Base-by-base conservation (phyloP, 2,329 filamentous ascomycete species). In the Alternaria sp. region DNA sequence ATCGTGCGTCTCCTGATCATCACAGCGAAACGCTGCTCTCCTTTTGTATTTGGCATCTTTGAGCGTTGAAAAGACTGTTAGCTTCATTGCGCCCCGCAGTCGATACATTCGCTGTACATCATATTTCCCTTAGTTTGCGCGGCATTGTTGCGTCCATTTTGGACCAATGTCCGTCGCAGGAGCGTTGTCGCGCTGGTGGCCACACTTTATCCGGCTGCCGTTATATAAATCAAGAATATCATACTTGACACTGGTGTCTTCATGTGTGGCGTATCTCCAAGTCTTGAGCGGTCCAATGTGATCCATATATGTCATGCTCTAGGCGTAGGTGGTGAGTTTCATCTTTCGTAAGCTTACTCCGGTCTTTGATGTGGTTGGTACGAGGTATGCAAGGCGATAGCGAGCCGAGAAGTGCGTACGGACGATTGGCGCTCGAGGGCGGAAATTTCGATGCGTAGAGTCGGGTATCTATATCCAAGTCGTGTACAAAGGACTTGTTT, bases 1-100 rank as follows among this genome's bases (percentile, higher is more conserved):
- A 64, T 64, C 62, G 57, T 48, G 61, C 43, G 39, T 52, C 38
- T 54, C 52, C 38, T 58, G 61, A 57, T 63, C 59, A 58, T 63
- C 49, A 62, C 36, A 54, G 65, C 62, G 53, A 62, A 7, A 49
- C 57, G 64, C 51, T 49, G 38, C 51, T 61, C 61, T 67, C 57
- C 38, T 64, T 60, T 61, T 58, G 58, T 43, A 30, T 41, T 44
- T 58, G 58, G 58, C 53, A 55, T 62, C 30, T 47, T 48, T 28
- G 48, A n/a, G 43, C 56, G 18, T 64, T 55, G 34, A 47, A 54
- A 51, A 59, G 54, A 61, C 43, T 39, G 14, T 48, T 43, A n/a
- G 55, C 57, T 52, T 62, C 53, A 62, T 64, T 65, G 70, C 70
- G 72, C 66, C 62, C 68, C 64, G 57, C 59, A 63, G 64, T 53